These are phyloP conservation scores for Myxozyma neotropica DNA, from an alignment of 805 yeast species.

Conservation along the genomic window DNA sequence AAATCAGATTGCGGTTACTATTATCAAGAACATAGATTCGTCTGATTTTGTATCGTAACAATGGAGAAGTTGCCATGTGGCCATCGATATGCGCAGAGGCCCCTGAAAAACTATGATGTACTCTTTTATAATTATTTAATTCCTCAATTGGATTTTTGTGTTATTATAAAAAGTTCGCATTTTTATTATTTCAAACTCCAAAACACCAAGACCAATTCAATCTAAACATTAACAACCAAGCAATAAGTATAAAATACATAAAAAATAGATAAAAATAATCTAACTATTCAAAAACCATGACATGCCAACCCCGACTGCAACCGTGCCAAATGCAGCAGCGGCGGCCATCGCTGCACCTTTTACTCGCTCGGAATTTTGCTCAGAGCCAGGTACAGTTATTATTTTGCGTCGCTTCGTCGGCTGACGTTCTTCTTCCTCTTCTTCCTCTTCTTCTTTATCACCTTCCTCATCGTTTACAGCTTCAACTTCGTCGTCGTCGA, in stretches of 20 bases:
- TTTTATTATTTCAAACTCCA: too few species aligned
- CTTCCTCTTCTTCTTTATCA: background rate
- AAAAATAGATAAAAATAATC: background rate
- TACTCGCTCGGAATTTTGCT: background rate
- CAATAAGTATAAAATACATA: background rate
- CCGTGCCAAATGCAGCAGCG: conserved; percentile 4
- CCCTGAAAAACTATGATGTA: too few species aligned
- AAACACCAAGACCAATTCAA: background rate
- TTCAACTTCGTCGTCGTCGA: background rate
- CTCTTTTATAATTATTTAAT: too few species aligned
- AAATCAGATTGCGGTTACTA: too few species aligned
- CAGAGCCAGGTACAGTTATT: background rate
- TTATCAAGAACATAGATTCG: too few species aligned
- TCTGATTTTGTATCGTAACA: too few species aligned
- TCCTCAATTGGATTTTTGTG: too few species aligned
- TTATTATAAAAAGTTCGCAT: too few species aligned
- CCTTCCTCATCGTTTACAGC: background rate
- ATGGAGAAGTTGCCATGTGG: too few species aligned
- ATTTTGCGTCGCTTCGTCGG: background rate
- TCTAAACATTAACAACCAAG: background rate
- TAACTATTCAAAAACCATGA: conserved; percentile 1
- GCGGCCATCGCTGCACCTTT: background rate
- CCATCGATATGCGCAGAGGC: too few species aligned
- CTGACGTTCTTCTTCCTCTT: background rate
- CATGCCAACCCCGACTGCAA: conserved; percentile 5